A percentile compares a stretch with the other conserved stretches of the same genome.
phyloP scores from a whole-genome alignment of 495 filamentous ascomycete genomes.

The Neurospora pannonica region DNA sequence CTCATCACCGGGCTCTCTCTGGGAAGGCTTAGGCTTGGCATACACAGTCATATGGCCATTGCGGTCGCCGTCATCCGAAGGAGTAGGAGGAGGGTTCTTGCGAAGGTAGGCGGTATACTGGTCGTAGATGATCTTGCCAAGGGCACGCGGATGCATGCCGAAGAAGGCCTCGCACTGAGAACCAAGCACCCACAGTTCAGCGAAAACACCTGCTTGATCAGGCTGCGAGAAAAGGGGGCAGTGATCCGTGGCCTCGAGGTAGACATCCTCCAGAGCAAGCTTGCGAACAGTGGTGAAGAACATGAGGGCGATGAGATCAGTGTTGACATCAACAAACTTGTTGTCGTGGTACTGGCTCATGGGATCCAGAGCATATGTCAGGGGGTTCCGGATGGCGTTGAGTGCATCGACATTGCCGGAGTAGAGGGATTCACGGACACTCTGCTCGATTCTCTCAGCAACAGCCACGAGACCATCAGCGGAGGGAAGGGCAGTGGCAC shows the following conservation, averaged over 20 bases:
- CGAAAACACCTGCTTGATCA: slow-evolving; percentile 21
- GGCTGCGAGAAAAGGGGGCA: slow-evolving; percentile 20
- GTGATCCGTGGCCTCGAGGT: slow-evolving; percentile 18
- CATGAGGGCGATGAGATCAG: slow-evolving; percentile 12
- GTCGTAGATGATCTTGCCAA: slow-evolving; percentile 17
- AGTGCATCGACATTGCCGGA: slow-evolving; percentile 5
- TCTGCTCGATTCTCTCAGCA: background rate
- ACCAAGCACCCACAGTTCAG: slow-evolving; percentile 21
- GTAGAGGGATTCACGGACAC: slow-evolving; percentile 7
- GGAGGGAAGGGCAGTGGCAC: slow-evolving; percentile 3
- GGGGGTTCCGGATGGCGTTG: slow-evolving; percentile 2
- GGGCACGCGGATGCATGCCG: slow-evolving; percentile 9
- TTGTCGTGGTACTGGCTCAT: slow-evolving; percentile 2
- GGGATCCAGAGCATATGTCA: slow-evolving; percentile 9
- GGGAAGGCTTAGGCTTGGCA: slow-evolving; percentile 11
- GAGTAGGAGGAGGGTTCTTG: slow-evolving; percentile 6
- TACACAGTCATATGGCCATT: slow-evolving; percentile 16
- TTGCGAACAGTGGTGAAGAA: slow-evolving; percentile 17
- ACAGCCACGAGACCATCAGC: slow-evolving; percentile 2
- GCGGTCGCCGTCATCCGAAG: background rate
- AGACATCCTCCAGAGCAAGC: slow-evolving; percentile 16
- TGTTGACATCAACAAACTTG: slow-evolving; percentile 13
- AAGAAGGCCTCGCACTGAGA: slow-evolving; percentile 23
- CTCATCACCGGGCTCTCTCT: background rate
- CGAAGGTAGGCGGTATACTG: slow-evolving; percentile 7